Evolutionary conservation across 78 protist genomes (phyloP).

Genomic region (Dictyostelium purpureum): DNA sequence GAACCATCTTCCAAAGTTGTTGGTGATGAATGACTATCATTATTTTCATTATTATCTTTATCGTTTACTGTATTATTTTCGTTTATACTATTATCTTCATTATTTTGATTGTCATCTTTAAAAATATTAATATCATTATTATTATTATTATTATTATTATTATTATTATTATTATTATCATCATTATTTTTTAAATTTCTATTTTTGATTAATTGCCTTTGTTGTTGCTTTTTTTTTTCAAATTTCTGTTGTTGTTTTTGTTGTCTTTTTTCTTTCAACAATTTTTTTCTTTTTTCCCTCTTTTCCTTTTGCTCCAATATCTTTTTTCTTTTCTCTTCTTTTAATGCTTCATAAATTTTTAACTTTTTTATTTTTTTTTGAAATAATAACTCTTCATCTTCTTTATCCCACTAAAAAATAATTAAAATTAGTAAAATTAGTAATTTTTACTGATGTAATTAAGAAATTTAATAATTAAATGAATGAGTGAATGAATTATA

Average conservation of each 20-base stretch:
- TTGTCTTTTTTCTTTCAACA: conserved; percentile 3
- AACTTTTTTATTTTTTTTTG: conserved; percentile 40
- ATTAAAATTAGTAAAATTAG: neutral
- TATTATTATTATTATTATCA: neutral
- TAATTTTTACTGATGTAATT: neutral
- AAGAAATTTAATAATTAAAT: neutral
- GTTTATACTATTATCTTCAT: too few species aligned
- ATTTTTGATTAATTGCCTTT: neutral
- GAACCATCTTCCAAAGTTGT: neutral
- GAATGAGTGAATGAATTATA: neutral
- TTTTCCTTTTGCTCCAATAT: conserved; percentile 1
- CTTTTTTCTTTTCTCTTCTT: conserved; percentile 36
- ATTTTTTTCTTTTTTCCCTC: conserved; percentile 11
- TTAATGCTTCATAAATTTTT: conserved; percentile 45
- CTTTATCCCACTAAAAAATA: conserved; percentile 56
- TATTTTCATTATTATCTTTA: too few species aligned
- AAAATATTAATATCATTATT: neutral
- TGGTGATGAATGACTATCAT: too few species aligned
- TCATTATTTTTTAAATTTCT: neutral
- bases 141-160: neutral
- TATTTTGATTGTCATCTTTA: too few species aligned
- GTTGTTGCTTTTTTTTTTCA: neutral
- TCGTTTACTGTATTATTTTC: too few species aligned
- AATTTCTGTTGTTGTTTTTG: neutral
- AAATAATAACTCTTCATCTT: conserved; percentile 33